Base-by-base conservation (phyloP, 257 asterid species). In the Paulownia fortunei region DNA sequence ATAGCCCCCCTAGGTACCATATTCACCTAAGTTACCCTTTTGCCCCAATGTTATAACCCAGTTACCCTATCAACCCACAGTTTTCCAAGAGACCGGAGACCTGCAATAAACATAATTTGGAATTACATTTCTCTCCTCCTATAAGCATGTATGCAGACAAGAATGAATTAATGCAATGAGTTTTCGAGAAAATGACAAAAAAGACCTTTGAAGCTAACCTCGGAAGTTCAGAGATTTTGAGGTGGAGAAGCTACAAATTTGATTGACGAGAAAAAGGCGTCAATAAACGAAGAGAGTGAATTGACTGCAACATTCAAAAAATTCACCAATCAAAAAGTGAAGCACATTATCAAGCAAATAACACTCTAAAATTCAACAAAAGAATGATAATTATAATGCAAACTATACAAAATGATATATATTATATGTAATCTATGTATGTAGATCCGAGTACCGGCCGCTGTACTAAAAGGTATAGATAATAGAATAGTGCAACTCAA, bases 81-180 rank as follows among this genome's bases (percentile, higher is more conserved):
- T 36, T 52, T 18, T 61, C 39, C 15, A 26, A 21, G 36, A 61
- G 62, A 36, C 62, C n/a, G 55, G 37, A 60, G 49, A 70, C 79
- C 86, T 79, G 85, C 69, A 69, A 51, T 13, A 64, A n/a, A 49
- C 76, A 81, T 36, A 21, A 9, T 61, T 44, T 39, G 27, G 63
- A 78, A 62, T 58, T 59, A 81, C 64, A 44, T 49, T 76, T 71
- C 37, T 77, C 69, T 47, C 27, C 72, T 74, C 42, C 19, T 63
- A 67, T 58, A 56, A 73, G 64, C 73, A 82, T 62, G 58, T 49
- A 51, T 10, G 61, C 16, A 18, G 73, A 42, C 64, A 65, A 58
- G 64, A 27, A 64, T 24, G 26, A 51, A 58, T 6, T 19, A 13
- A 59, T 49, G 44, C 52, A 46, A 12, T 6, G 34, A 21, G 2